Base-by-base conservation (phyloP, 2,329 filamentous ascomycete genomes). In the Verticillium longisporum region DNA sequence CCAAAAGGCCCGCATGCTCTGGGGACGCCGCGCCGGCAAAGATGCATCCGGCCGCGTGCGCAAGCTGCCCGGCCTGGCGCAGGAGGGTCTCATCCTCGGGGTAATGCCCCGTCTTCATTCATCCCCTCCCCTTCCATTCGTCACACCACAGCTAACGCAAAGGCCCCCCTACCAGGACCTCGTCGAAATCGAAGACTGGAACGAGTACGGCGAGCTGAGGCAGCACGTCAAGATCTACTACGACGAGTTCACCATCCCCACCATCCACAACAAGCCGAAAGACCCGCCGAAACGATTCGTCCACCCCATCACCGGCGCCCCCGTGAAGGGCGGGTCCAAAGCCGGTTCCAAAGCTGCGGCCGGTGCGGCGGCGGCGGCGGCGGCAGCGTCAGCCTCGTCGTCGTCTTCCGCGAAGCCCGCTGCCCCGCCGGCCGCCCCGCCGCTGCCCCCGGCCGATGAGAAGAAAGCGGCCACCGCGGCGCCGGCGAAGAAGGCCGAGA, bases 181-280 rank as follows among this genome's bases (percentile, higher is more conserved):
- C 57, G 89, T 94, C 65, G 89, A 98, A 75, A 87, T 98, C 65
- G 95, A 99, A 77, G 95, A 99, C 73, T 98, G 94, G 95, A 99
- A 99, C 79, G 95, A 99, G 74, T 97, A 96, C 75, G 92, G 92
- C 75, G 94, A 98, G 77, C 84, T 99, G 64, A 92, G 92, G 74
- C 86, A 94, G 75, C 89, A 94, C 69, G 86, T 98, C 68, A 87
- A 82, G 63, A 84, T 89, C 67, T 85, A 83, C 75, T 83, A 83
- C 72, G 84, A 87, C 76, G 84, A 87, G 66, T 78, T 78, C 68
- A 86, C 83, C 57, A 83, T 85, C 66, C 81, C 83, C 37, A 72
- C 79, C 72, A 80, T 83, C 75, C 72, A 78, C 77, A 73, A 83
- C 67, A 79, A 81, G 59, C 79, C 81, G 15, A 77, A 78, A 55